Percentiles rank a stretch among this genome's conserved stretches.
These are phyloP conservation scores for Eimeria praecox DNA, from an alignment of 169 alveolate species.

Conservation along the genomic window DNA sequence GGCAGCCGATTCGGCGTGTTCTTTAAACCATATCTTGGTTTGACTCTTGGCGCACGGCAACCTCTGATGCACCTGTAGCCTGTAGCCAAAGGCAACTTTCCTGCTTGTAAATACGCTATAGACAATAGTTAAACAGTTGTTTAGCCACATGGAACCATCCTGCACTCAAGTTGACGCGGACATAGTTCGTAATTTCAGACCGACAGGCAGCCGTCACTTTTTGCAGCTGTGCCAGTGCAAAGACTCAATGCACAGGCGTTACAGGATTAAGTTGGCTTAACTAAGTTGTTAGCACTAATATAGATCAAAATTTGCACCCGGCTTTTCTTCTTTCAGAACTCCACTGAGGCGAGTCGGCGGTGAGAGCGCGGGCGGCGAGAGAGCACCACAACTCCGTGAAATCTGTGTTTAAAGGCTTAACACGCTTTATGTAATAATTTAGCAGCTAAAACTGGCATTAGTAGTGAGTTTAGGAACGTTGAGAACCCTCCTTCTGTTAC, in stretches of 20 bases:
- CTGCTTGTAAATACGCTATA: not conserved
- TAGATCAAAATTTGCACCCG: not conserved
- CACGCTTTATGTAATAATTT: not conserved
- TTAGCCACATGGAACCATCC: not conserved
- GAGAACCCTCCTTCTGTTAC: not conserved
- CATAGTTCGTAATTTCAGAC: not conserved
- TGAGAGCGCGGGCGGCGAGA: not conserved
- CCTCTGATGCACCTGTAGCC: too few relatives aligned
- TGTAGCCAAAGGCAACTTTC: not conserved
- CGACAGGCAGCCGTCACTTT: not conserved
- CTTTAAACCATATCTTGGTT: too few relatives aligned
- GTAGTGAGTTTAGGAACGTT: not conserved
- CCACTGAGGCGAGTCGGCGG: conserved; percentile 10
- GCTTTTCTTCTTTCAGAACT: not conserved
- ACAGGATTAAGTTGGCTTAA: not conserved
- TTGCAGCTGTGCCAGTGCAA: not conserved
- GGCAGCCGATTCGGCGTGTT: too few relatives aligned
- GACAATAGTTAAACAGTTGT: not conserved
- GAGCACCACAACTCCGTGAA: not conserved
- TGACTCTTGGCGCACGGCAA: too few relatives aligned
- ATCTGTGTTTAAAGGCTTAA: not conserved
- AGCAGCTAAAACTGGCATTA: not conserved
- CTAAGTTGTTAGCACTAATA: not conserved
- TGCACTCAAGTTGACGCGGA: not conserved
- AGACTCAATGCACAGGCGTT: too few relatives aligned